These are phyloP conservation scores for Fusarium abutilonis DNA, from an alignment of 2,329 filamentous ascomycete genomes.

Conservation along the genomic window DNA sequence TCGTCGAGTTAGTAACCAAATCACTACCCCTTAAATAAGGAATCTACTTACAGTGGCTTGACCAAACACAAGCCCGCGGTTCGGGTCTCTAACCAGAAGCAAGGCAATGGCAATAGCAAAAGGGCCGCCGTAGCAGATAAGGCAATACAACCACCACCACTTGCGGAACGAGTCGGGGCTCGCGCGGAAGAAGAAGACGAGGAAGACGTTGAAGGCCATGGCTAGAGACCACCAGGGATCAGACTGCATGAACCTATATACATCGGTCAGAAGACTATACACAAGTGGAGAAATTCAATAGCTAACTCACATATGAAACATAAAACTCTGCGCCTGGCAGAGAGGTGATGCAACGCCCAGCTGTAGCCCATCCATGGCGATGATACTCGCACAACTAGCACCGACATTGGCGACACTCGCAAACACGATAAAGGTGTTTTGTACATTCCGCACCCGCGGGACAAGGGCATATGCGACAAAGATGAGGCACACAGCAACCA, in stretches of 20 bases:
- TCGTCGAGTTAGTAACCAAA: constrained; percentile 8
- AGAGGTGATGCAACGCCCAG: constrained; percentile 64
- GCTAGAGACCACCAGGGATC: constrained; percentile 81
- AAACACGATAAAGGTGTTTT: constrained; percentile 70
- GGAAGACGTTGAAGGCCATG: constrained; percentile 84
- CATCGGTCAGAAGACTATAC: constrained; percentile 57
- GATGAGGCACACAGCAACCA: constrained; percentile 61
- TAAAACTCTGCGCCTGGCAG: constrained; percentile 69
- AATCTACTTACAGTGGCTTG: constrained; percentile 62
- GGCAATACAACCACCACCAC: constrained; percentile 76
- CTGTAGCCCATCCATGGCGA: constrained; percentile 72
- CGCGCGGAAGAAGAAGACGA: constrained; percentile 71
- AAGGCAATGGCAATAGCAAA: constrained; percentile 73
- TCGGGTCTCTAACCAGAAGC: constrained; percentile 62
- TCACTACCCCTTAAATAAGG: fast-evolving
- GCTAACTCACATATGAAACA: constrained; percentile 71
- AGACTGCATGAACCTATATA: constrained; percentile 76
- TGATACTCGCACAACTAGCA: constrained; percentile 73
- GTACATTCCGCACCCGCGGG: constrained; percentile 65
- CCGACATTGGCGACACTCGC: constrained; percentile 69
- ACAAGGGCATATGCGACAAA: constrained; percentile 62
- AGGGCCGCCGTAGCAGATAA: constrained; percentile 77
- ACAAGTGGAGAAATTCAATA: constrained; percentile 42
- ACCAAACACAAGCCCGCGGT: constrained; percentile 60
- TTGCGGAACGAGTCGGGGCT: constrained; percentile 74